A percentile compares a stretch with the other conserved stretches of the same genome.
Evolutionary conservation across 2,329 filamentous ascomycete species (phyloP).

Genomic region (Alternaria gansuensis): DNA sequence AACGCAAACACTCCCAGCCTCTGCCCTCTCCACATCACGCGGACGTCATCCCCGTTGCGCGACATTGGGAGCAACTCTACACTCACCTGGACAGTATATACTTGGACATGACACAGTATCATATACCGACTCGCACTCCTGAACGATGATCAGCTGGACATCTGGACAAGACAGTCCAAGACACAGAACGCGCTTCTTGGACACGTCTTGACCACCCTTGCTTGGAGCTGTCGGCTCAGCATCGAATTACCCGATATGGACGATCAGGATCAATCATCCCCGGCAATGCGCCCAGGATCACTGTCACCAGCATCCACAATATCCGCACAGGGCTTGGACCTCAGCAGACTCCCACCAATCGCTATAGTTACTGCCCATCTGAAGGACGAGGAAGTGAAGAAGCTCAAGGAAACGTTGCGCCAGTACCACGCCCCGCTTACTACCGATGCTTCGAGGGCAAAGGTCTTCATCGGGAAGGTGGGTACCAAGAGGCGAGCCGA

Average conservation of each 20-base stretch:
- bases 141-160: conserved; percentile 32
- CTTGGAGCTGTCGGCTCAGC: conserved; percentile 36
- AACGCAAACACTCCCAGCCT: conserved; percentile 16
- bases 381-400: conserved; percentile 67
- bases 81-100: conserved; percentile 4
- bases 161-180: conserved; percentile 24
- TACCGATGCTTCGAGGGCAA: conserved; percentile 75
- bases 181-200: conserved; percentile 34
- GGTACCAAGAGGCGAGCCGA: conserved; percentile 73
- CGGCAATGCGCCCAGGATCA: conserved; percentile 29
- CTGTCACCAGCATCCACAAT: conserved; percentile 31
- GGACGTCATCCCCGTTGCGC: conserved; percentile 28
- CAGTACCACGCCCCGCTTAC: conserved; percentile 67
- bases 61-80: conserved; percentile 2
- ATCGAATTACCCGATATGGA: conserved; percentile 32
- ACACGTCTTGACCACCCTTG: conserved; percentile 43
- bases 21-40: conserved; percentile 14
- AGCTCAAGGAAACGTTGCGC: conserved; percentile 70
- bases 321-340: conserved; percentile 43
- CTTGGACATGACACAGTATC: conserved; percentile 9
- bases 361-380: conserved; percentile 79
- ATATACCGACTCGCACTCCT: conserved; percentile 15
- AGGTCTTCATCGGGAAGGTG: conserved; percentile 78
- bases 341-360: conserved; percentile 67
- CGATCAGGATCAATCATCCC: conserved; percentile 33